These are phyloP conservation scores for Jackrogersella minutella DNA, from an alignment of 495 filamentous ascomycete species.

Conservation along the genomic window DNA sequence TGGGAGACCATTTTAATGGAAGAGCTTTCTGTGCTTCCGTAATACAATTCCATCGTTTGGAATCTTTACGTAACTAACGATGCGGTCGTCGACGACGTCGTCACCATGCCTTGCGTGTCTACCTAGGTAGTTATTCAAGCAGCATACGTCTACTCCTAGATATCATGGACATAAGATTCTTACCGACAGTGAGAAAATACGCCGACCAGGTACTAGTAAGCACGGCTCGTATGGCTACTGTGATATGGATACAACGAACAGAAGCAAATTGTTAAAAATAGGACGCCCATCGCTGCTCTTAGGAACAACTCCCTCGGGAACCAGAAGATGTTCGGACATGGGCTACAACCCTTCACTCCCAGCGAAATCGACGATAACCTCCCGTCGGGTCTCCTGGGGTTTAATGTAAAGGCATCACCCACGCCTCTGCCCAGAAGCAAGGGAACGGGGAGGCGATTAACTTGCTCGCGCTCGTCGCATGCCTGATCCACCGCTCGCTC, in stretches of 20 bases:
- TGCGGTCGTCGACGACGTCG: neutral
- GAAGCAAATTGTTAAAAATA: neutral
- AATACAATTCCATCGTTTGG: neutral
- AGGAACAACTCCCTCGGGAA: neutral
- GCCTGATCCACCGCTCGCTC: neutral
- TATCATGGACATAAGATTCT: neutral
- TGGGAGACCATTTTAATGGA: neutral
- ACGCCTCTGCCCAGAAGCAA: neutral
- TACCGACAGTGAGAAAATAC: neutral
- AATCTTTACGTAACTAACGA: neutral
- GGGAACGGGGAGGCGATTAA: neutral
- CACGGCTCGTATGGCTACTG: neutral
- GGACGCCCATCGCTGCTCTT: neutral
- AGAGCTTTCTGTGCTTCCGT: neutral
- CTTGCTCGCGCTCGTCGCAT: neutral
- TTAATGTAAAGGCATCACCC: neutral
- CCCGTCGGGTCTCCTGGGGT: neutral
- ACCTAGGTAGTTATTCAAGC: neutral
- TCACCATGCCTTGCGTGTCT: neutral
- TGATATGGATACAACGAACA: neutral
- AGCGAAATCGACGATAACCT: neutral
- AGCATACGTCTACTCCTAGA: neutral
- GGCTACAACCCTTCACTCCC: neutral
- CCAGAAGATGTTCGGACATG: neutral
- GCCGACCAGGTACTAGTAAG: neutral